Base-by-base conservation (phyloP, 257 asterid species). In the Solanum lignicaule region DNA sequence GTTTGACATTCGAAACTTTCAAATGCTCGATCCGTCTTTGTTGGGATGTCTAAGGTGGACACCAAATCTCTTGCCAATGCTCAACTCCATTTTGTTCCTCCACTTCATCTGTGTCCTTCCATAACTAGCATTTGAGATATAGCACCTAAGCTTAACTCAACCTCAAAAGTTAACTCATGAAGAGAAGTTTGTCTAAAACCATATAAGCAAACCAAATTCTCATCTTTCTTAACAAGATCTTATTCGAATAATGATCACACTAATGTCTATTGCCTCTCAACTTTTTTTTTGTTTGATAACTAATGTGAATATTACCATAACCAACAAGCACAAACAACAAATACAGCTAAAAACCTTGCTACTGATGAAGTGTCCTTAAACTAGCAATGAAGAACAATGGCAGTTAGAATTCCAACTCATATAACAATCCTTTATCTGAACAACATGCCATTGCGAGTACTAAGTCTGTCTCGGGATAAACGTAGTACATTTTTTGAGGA, bases 121-220 rank as follows among this genome's bases (percentile, higher is more conserved):
- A 5, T 52, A 0, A 16, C 23, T 1, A 2, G 4, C 9, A 52
- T 16, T 52, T 52, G 9, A 52, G 23, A 5, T 52, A 52, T 6
- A 52, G 1, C 1, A 52, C 0, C 0, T 16, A 3, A 52, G 1
- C 0, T 0, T 16, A 52, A 52, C 1, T 52, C 0, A 52, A 52
- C 8, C 4, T 52, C 9, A 52, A 52, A 48, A 16, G 0, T 0
- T 52, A 52, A 0, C 0, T 52, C 62, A 5, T 52, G 0, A 52
- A 16, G 23, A 52, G 9, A 52, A 0, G 1, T 52, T 52, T 6
- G 4, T 52, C 0, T 0, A 16, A 52, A 52, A 16, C 0, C 3
- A 52, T 52, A 16, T 52, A 16, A 52, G 23, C 3, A 52, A 52
- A 16, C 0, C 23, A 52, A 16, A 5, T 52, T 52, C 9, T 52